Evolutionary conservation across 2,329 filamentous ascomycete genomes (phyloP).

Genomic region (Raffaelea deltoideospora): DNA sequence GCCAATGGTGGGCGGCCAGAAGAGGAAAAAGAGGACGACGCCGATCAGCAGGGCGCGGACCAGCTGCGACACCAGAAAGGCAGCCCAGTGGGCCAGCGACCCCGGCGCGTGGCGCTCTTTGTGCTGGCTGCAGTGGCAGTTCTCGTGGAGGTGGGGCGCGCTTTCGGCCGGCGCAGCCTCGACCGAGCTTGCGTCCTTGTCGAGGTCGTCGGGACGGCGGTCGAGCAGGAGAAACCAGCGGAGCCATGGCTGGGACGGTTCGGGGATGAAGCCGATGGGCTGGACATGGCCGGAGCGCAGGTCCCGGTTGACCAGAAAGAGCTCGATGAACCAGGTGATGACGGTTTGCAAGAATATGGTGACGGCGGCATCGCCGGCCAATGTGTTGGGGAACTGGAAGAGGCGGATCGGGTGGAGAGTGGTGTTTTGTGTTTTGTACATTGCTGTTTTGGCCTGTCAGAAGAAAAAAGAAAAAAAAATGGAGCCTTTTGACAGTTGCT

Average conservation of each 20-base stretch:
- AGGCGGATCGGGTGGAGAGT: slow-evolving; percentile 25
- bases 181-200: neutral
- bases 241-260: slow-evolving; percentile 18
- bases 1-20: slow-evolving; percentile 29
- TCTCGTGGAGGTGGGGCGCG: slow-evolving; percentile 4
- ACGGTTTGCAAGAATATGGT: slow-evolving; percentile 35
- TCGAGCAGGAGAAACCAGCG: slow-evolving; percentile 31
- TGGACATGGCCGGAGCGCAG: slow-evolving; percentile 27
- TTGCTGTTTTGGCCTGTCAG: slow-evolving; percentile 26
- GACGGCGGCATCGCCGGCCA: slow-evolving; percentile 32
- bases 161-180: neutral
- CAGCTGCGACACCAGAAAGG: slow-evolving; percentile 20
- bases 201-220: slow-evolving; percentile 3
- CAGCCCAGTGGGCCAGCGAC: slow-evolving; percentile 16
- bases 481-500: no score
- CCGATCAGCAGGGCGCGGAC: slow-evolving; percentile 20
- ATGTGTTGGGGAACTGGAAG: slow-evolving; percentile 33
- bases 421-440: slow-evolving; percentile 27
- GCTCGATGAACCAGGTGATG: slow-evolving; percentile 36
- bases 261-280: slow-evolving; percentile 27
- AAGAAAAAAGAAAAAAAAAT: slow-evolving; percentile 1
- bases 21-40: slow-evolving; percentile 22
- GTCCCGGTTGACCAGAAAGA: slow-evolving; percentile 30
- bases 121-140: slow-evolving; percentile 6
- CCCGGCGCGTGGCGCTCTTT: slow-evolving; percentile 13